A percentile compares a stretch with the other conserved stretches of the same genome.
Conservation (phyloP, 371 early-diverging fungal genomes). For the Amoeboaphelidium occidentale region DNA sequence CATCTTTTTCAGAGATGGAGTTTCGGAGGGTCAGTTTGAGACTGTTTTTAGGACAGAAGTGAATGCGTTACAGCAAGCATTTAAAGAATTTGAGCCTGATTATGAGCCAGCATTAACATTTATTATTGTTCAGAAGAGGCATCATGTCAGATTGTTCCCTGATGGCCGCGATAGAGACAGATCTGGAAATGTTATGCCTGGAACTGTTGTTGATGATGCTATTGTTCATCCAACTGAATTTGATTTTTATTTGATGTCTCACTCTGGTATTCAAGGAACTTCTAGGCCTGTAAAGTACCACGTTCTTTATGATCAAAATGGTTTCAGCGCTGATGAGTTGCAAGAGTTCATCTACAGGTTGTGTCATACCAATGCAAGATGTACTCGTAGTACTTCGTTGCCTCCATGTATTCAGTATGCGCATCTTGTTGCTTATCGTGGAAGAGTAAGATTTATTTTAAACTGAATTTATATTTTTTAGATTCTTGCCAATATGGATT, state of each 20-base stretch:
- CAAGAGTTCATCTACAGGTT: slow-evolving; percentile 60
- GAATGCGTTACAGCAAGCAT: slow-evolving; percentile 47
- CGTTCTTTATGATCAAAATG: slow-evolving; percentile 57
- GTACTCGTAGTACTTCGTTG: slow-evolving; percentile 51
- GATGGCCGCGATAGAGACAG: slow-evolving; percentile 8
- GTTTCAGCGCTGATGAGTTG: slow-evolving; percentile 40
- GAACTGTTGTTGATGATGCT: slow-evolving; percentile 66
- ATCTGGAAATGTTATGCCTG: slow-evolving; percentile 56
- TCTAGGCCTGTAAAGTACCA: slow-evolving; percentile 72
- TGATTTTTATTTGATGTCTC: slow-evolving; percentile 80
- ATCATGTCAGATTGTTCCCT: slow-evolving; percentile 74
- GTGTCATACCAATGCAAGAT: slow-evolving; percentile 69
- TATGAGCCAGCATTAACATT: slow-evolving; percentile 73
- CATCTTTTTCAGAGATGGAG: slow-evolving; percentile 68
- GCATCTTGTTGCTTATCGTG: slow-evolving; percentile 39
- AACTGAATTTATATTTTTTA: too few species aligned
- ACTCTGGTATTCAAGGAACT: slow-evolving; percentile 77
- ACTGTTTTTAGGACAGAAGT: slow-evolving; percentile 55
- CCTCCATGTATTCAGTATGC: slow-evolving; percentile 73
- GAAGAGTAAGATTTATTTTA: too few species aligned
- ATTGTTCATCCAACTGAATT: slow-evolving; percentile 47
- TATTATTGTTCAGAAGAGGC: slow-evolving; percentile 84
- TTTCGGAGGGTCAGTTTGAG: slow-evolving; percentile 70
- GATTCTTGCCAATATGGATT: too few species aligned
- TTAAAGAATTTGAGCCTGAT: slow-evolving; percentile 25